Evolutionary conservation across 768 basidiomycete genomes (phyloP).

Genomic region (Suillus cothurnatus): DNA sequence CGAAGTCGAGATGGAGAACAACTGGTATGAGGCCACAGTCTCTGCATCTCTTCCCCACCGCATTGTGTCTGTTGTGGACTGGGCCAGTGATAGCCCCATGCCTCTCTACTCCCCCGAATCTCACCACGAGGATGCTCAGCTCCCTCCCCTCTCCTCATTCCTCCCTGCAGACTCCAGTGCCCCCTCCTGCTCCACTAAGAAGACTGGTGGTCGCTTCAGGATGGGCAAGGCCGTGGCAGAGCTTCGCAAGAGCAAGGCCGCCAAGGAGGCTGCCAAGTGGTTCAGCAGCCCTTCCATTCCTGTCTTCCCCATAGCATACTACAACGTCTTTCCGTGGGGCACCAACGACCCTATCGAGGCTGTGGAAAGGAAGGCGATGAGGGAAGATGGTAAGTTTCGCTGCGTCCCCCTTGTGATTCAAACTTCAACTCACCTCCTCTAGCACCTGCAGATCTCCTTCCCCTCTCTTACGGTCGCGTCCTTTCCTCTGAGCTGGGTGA

Average conservation of each 20-base stretch:
- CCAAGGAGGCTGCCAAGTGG: constrained; percentile 15
- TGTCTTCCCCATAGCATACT: constrained; percentile 41
- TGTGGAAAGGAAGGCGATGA: constrained; percentile 19
- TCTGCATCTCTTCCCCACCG: constrained; percentile 72
- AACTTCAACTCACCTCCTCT: background rate
- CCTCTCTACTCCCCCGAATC: constrained; percentile 32
- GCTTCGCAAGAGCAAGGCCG: constrained; percentile 17
- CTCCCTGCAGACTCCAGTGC: constrained; percentile 22
- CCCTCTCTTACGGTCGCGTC: constrained; percentile 28
- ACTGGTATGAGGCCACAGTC: constrained; percentile 94
- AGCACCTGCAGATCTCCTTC: constrained; percentile 12
- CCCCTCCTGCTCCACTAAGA: constrained; percentile 10
- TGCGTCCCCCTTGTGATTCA: background rate
- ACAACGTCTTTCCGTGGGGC: constrained; percentile 81
- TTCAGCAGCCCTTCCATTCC: constrained; percentile 10
- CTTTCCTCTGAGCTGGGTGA: constrained; percentile 72
- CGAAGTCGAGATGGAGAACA: constrained; percentile 92
- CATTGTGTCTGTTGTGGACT: constrained; percentile 90
- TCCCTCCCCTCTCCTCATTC: constrained; percentile 31
- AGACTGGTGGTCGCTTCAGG: constrained; percentile 12
- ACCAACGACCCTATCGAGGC: constrained; percentile 81
- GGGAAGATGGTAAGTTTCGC: constrained; percentile 18
- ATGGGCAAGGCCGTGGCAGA: constrained; percentile 16
- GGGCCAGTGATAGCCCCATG: constrained; percentile 81
- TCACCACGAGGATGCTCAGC: constrained; percentile 15